Base-by-base conservation (phyloP, 2,329 filamentous ascomycete species). In the Cladosporium sp. region DNA sequence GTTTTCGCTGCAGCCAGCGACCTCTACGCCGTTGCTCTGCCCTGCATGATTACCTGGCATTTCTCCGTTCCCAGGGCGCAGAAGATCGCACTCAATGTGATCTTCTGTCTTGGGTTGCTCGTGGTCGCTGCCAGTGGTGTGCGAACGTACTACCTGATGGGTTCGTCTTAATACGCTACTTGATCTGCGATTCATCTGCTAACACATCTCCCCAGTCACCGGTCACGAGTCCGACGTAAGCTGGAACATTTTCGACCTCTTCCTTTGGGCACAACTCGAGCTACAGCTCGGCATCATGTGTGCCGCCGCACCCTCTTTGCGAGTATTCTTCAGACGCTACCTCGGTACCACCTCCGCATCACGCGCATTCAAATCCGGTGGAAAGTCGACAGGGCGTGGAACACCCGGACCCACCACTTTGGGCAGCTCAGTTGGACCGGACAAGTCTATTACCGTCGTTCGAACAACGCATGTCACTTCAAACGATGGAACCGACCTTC, bases 91-190 rank as follows among this genome's bases (percentile, higher is more conserved):
- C 65, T 78, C 3, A 75, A 78, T 45, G 74, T 77, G 42, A 72
- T 80, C 64, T 72, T 76, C 69, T 75, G 68, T 3, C 59, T 77
- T 5, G 75, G 78, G 1, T 67, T 79, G 5, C 67, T 80, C 72
- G 76, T 61, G 52, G 69, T 69, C 45, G 62, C 73, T 3, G 71
- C 69, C 30, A 70, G 74, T 45, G 64, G 72, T 9, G 61, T 76
- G 59, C 70, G 75, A 14, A 70, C 73, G 1, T 74, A 74, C 59
- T 75, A 73, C 51, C 71, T 75, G 12, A 65, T 60, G 36, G 39
- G 63, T 65, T 43, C 43, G 62, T 45, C 15, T 30, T 19, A 30
- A 6, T 9, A 17, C 9, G 43, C 43, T 30, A 5, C 8, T 6
- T 74, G 70, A 57, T 69, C 67, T 47, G 64, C 17, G 7, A 5